A percentile compares a stretch with the other conserved stretches of the same genome.
Evolutionary conservation across 2,329 filamentous ascomycete genomes (phyloP).

Genomic region (Clathrospora elynae): DNA sequence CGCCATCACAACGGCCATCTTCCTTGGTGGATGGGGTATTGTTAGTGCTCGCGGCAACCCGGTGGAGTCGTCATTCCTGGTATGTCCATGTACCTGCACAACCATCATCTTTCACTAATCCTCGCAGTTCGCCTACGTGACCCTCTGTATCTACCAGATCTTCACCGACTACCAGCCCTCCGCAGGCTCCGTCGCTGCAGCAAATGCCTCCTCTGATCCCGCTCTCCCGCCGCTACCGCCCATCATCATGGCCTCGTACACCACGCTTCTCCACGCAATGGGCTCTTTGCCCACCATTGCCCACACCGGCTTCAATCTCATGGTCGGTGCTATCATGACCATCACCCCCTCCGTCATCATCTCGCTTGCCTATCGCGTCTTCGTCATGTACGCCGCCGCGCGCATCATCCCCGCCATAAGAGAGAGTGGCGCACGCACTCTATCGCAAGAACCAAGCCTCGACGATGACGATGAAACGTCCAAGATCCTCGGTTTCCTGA

Average conservation of each 20-base stretch:
- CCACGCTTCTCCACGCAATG: slow-evolving; percentile 82
- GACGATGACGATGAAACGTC: slow-evolving; percentile 85
- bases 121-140: slow-evolving; percentile 81
- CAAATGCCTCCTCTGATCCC: slow-evolving; percentile 66
- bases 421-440: slow-evolving; percentile 79
- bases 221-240: slow-evolving; percentile 96
- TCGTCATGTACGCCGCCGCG: slow-evolving; percentile 94
- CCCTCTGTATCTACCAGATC: slow-evolving; percentile 98
- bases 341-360: slow-evolving; percentile 96
- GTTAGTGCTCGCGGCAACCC: slow-evolving; percentile 92
- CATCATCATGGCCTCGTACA: slow-evolving; percentile 98
- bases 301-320: slow-evolving; percentile 81
- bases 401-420: slow-evolving; percentile 93
- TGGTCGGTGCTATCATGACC: slow-evolving; percentile 90
- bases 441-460: slow-evolving; percentile 82
- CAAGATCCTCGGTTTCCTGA: slow-evolving; percentile 79
- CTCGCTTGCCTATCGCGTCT: slow-evolving; percentile 87
- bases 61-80: slow-evolving; percentile 87
- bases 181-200: slow-evolving; percentile 57
- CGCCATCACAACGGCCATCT: slow-evolving; percentile 88
- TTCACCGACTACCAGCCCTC: slow-evolving; percentile 97
- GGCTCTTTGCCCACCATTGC: slow-evolving; percentile 82
- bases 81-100: slow-evolving; percentile 29
- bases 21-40: slow-evolving; percentile 92
- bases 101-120: slow-evolving; percentile 10